phyloP scores from a whole-genome alignment of 1,284 basidiomycete species.

The Ceratobasidium theobromae region DNA sequence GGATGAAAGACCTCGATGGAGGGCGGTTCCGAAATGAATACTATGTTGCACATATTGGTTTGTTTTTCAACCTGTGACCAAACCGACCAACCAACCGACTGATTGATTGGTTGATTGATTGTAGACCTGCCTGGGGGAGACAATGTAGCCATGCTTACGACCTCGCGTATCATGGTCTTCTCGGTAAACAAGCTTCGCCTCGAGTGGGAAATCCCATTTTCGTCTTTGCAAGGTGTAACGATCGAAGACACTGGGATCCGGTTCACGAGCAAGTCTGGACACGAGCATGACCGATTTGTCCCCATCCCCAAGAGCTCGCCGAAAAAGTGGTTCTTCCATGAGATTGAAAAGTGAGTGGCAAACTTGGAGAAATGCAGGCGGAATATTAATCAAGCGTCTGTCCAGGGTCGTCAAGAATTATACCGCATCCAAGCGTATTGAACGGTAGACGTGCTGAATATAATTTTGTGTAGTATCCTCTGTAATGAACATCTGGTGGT shows the following conservation, averaged over 20 bases:
- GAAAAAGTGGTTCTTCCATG: constrained; percentile 57
- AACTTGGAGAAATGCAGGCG: neutral
- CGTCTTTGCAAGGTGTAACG: constrained; percentile 83
- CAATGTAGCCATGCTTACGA: constrained; percentile 81
- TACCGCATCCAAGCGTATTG: constrained; percentile 26
- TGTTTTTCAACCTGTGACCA: constrained; percentile 38
- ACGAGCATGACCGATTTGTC: constrained; percentile 55
- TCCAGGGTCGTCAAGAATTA: constrained; percentile 29
- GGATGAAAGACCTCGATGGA: constrained; percentile 90
- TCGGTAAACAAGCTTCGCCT: constrained; percentile 83
- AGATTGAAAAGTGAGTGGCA: constrained; percentile 45
- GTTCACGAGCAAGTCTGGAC: constrained; percentile 68
- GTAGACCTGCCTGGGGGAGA: constrained; percentile 78
- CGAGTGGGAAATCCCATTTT: constrained; percentile 91
- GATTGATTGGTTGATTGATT: neutral
- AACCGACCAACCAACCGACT: too few relatives aligned
- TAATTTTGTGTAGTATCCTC: too few relatives aligned
- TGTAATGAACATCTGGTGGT: too few relatives aligned
- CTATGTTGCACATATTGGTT: constrained; percentile 92
- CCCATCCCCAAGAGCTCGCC: constrained; percentile 51
- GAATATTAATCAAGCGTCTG: neutral
- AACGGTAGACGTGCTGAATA: constrained; percentile 17
- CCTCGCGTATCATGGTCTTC: constrained; percentile 77
- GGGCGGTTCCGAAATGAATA: constrained; percentile 81
- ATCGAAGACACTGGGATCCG: constrained; percentile 88